Base-by-base conservation (phyloP, 495 filamentous ascomycete species). In the Apiosordaria backusii region DNA sequence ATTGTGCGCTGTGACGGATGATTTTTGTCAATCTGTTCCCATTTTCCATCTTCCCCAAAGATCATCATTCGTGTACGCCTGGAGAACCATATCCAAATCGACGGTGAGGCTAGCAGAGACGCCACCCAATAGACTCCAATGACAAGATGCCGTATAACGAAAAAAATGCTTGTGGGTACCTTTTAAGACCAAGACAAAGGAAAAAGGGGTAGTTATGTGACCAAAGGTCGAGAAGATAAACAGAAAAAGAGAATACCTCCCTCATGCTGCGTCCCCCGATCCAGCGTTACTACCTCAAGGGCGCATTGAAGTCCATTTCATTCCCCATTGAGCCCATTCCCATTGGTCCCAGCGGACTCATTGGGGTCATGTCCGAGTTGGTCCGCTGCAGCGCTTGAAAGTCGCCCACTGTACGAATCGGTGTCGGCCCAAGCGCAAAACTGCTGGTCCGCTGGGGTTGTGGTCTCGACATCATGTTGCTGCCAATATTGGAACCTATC, bases 341-440 rank as follows among this genome's bases (percentile, higher is more conserved):
- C 2, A 82, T 54, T 9, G 76, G 40, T 53, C 72, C 72, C 76
- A 81, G 80, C 0, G 74, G 26, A 2, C 71, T 72, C 55, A 73
- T 80, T 0, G 74, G 26, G 1, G 71, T 72, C 54, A 73, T 76
- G 57, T 81, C 80, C 0, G 79, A 74, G 61, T 80, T 80, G 40
- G 75, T 73, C 61, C 80, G 70, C 54, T 81, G 79, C 7, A 83
- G 63, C 1, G 80, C 77, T 10, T 83, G 80, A 65, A 81, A 83
- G 50, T 82, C 80, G 15, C 78, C 79, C 19, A 83, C 78, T 0
- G 80, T 81, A 61, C 79, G 79, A 62, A 80, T 63, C 57, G 72
- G 77, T n/a, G 76, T 75, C 16, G 68, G 45, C 9, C 73, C 67
- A 66, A 80, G 77, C 16, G 81, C 76, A 53, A 79, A 82, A 35